Percentiles rank a stretch among this genome's conserved stretches.
phyloP scores from a whole-genome alignment of 2,329 filamentous ascomycete species.

The Blastomyces parvus region DNA sequence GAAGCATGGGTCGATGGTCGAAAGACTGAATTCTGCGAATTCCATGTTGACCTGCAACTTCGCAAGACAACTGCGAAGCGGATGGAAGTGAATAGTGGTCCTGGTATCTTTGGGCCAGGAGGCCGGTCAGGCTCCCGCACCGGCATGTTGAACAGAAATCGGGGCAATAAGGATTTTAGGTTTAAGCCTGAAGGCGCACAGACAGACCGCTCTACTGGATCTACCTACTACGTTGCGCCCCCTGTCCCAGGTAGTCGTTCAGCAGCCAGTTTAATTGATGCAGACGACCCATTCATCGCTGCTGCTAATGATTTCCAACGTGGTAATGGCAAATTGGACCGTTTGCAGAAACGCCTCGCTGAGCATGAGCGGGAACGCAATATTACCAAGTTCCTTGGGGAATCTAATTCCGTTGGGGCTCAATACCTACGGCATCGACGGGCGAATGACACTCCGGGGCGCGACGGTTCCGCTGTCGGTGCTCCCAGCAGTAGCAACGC shows the following conservation, averaged over 20 bases:
- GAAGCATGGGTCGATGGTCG: constrained; percentile 77
- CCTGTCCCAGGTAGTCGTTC: constrained; percentile 25
- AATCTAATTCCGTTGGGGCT: constrained; percentile 34
- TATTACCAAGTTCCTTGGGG: constrained; percentile 35
- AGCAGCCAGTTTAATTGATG: constrained; percentile 35
- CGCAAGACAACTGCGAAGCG: constrained; percentile 58
- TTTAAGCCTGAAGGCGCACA: constrained; percentile 22
- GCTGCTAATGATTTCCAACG: constrained; percentile 30
- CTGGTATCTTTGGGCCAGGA: constrained; percentile 39
- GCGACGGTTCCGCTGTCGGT: background rate
- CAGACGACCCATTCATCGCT: constrained; percentile 34
- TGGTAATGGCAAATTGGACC: constrained; percentile 34
- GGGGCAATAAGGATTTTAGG: constrained; percentile 13
- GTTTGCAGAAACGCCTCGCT: constrained; percentile 34
- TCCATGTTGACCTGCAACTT: constrained; percentile 74
- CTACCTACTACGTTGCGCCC: constrained; percentile 38
- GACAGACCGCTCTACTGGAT: constrained; percentile 35
- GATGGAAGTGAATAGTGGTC: constrained; percentile 70
- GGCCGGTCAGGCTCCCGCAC: constrained; percentile 35
- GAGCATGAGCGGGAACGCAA: constrained; percentile 38
- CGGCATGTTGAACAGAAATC: constrained; percentile 25
- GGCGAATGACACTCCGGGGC: constrained; percentile 2
- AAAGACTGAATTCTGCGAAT: constrained; percentile 86
- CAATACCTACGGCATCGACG: constrained; percentile 36
- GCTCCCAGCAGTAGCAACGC: background rate